These are phyloP conservation scores for Mycena sp. DNA, from an alignment of 1,284 basidiomycete genomes.

Conservation along the genomic window DNA sequence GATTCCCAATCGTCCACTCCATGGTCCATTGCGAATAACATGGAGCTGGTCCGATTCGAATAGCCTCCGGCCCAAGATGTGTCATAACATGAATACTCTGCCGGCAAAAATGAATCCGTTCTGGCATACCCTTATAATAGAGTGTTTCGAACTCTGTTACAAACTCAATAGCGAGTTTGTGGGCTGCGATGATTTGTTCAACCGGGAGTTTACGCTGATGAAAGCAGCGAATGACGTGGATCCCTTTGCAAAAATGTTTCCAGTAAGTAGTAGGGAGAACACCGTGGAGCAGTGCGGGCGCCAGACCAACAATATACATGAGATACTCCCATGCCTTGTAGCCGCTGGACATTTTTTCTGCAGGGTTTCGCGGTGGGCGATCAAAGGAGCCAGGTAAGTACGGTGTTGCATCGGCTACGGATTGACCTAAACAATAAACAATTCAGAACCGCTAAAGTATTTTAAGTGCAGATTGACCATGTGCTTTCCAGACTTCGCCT, in stretches of 20 bases:
- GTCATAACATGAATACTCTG: constrained; percentile 35
- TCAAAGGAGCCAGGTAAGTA: constrained; percentile 43
- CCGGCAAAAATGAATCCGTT: constrained; percentile 43
- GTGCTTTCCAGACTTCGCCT: constrained; percentile 38
- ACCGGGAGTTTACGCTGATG: constrained; percentile 33
- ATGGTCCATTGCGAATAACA: constrained; percentile 42
- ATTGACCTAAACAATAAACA: too few species aligned
- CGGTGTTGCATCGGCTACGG: constrained; percentile 35
- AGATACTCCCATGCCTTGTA: constrained; percentile 47
- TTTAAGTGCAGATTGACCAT: too few species aligned
- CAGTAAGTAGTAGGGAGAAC: constrained; percentile 43
- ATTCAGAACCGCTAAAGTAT: too few species aligned
- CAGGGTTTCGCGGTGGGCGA: constrained; percentile 43
- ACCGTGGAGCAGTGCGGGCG: constrained; percentile 40
- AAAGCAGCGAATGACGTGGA: constrained; percentile 37
- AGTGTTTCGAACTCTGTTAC: constrained; percentile 42
- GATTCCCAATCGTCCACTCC: constrained; percentile 21
- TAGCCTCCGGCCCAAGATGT: constrained; percentile 35
- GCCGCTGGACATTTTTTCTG: constrained; percentile 46
- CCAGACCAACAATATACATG: constrained; percentile 45
- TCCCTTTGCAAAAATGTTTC: constrained; percentile 45
- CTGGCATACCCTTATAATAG: constrained; percentile 39
- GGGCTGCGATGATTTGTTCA: constrained; percentile 32
- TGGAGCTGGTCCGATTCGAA: constrained; percentile 35
- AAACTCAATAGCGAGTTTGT: constrained; percentile 35